Base-by-base conservation (phyloP, 2,329 filamentous ascomycete genomes). In the Aspergillus fructus region DNA sequence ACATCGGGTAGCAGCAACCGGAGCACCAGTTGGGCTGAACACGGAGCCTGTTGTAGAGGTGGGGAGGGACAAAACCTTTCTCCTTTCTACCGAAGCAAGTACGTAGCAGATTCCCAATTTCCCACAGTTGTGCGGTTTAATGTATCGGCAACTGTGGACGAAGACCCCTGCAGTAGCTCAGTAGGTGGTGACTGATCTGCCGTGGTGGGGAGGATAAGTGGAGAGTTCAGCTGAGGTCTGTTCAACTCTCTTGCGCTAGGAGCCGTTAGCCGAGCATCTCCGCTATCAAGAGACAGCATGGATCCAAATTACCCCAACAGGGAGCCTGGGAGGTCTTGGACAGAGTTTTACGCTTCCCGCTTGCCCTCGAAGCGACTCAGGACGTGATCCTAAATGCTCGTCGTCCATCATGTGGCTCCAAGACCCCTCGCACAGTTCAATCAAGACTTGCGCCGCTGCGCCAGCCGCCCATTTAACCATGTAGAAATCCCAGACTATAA, bases 201-300 rank as follows among this genome's bases (percentile, higher is more conserved):
- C 23, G 17, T 4, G 40, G 23, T 46, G 56, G 45, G 30, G 41
- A 30, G 45, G 19, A 46, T 6, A 42, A 39, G 57, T 49, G 49
- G 53, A 34, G 34, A 43, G 49, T 59, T 59, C 57, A 59, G 57
- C 57, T 59, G 57, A 56, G 57, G 45, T 43, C n/a, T 50, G 49
- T n/a, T 42, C n/a, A 12, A 30, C 27, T 30, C 27, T 30, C 8
- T 30, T 11, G 27, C 27, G 49, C 51, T 53, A 40, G 41, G 5
- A 34, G 9, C 8, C 15, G 34, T n/a, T 30, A 30, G 24, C 27
- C 43, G 42, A 46, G 23, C 15, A 15, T n/a, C 43, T 46, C 43
- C 43, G 23, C 43, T 21, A 30, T 46, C 43, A 46, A 46, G 21
- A 27, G 42, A 30, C 13, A 27, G 8, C 9, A 30, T 30, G 27